Evolutionary conservation across 2,329 filamentous ascomycete species (phyloP), one percentile per base, ranked within the genome.

Genomic region (Penicillium frequentans): DNA sequence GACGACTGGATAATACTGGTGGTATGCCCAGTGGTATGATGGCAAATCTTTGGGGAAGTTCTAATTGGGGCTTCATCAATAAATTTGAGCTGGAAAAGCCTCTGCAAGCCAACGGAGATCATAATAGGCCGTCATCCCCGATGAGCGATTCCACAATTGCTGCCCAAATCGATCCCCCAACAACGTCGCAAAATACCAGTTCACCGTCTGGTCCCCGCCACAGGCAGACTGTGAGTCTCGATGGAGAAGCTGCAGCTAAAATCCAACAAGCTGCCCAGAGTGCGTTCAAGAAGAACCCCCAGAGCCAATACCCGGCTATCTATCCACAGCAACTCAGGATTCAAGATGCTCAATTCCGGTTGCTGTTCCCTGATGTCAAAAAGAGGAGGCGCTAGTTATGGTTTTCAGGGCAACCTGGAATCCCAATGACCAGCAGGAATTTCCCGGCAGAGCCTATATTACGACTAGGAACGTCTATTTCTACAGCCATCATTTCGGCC

Each of bases 341-440:
- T 3, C 96, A 99, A 71, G 91, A 97, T 69, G 90, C 92, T 2
- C 95, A 98, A 70, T 99, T 99, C 72, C 84, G 92, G 8, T 86
- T 97, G 54, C 80, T 99, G 0, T 99, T 99, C 75, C 93, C 93
- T 0, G 85, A 87, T 59, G 90, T 91, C 0, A 84, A 87, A 3
- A 85, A 29, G 85, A 90, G 19, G 92, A 98, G 68, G 91, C 91
- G 71, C 81, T 96, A 8, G 88, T 97, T 3, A 81, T 98, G 49
- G 95, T 99, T 2, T 98, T 98, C 77, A 86, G 93, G 46, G 93
- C 93, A 16, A 91, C 91, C 0, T 99, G 95, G 91, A 89, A 86
- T 66, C 86, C 87, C 1, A 89, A 87, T 63, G 87, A 90, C 53
- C 84, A 87, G 64, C 88, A 90, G 73, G 87, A 90, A 59, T 91